These are phyloP conservation scores for Parastagonospora avenae DNA, from an alignment of 2,329 filamentous ascomycete genomes.

Conservation along the genomic window DNA sequence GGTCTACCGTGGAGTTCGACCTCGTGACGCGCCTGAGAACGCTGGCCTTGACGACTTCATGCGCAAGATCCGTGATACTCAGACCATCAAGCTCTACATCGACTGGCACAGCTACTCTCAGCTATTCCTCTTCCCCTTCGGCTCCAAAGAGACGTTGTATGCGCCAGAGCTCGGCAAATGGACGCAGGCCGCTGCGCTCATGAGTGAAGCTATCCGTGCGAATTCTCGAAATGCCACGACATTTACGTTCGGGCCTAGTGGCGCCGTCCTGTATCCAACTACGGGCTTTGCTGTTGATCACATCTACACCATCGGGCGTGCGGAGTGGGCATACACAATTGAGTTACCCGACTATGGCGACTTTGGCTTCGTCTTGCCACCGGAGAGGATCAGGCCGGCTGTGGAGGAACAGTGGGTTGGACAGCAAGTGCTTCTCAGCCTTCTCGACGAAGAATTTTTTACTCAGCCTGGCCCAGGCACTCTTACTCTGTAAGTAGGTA, in stretches of 20 bases:
- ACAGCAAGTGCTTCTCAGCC: slow-evolving; percentile 26
- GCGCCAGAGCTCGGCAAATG: slow-evolving; percentile 56
- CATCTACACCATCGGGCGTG: slow-evolving; percentile 45
- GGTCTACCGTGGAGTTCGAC: slow-evolving; percentile 36
- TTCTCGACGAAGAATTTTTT: slow-evolving; percentile 37
- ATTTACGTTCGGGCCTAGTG: slow-evolving; percentile 55
- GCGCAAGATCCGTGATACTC: slow-evolving; percentile 47
- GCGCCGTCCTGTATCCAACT: slow-evolving; percentile 64
- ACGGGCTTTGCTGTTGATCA: slow-evolving; percentile 52
- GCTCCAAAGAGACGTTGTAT: slow-evolving; percentile 59
- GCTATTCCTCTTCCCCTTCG: slow-evolving; percentile 62
- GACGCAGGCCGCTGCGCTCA: slow-evolving; percentile 54
- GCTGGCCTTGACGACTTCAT: slow-evolving; percentile 53
- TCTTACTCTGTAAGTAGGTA: slow-evolving; percentile 1
- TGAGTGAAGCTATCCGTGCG: slow-evolving; percentile 57
- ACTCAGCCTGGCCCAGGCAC: slow-evolving; percentile 28
- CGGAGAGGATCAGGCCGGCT: slow-evolving; percentile 53
- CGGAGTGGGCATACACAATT: slow-evolving; percentile 53
- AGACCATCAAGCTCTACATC: slow-evolving; percentile 64
- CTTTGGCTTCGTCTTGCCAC: slow-evolving; percentile 56
- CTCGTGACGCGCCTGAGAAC: slow-evolving; percentile 36
- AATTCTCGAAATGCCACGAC: slow-evolving; percentile 40
- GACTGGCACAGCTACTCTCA: slow-evolving; percentile 70
- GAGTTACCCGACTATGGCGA: slow-evolving; percentile 56
- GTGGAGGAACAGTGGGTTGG: slow-evolving; percentile 54